Conservation (phyloP, 1,284 basidiomycete species). For the Naganishia cerealis region DNA sequence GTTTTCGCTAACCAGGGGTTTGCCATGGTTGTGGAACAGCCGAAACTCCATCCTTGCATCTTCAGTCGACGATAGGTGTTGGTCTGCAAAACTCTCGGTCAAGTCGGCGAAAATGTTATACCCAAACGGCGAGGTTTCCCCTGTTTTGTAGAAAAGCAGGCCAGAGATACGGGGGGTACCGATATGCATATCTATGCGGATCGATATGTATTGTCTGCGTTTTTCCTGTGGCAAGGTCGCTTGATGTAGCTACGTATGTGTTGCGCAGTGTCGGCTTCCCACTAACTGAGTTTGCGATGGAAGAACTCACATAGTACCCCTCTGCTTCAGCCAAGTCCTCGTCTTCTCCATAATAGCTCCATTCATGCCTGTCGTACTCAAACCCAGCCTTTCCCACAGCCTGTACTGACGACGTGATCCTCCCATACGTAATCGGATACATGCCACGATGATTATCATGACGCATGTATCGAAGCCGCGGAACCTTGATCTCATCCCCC, state of each 20-base stretch:
- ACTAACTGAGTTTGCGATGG: too few relatives aligned
- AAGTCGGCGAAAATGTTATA: conserved; percentile 20
- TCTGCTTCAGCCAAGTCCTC: conserved; percentile 16
- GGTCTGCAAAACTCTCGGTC: conserved; percentile 1
- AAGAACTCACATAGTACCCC: conserved; percentile 9
- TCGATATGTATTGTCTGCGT: conserved; percentile 1
- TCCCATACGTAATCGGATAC: neutral
- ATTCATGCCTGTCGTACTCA: conserved; percentile 10
- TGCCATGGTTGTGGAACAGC: conserved; percentile 17
- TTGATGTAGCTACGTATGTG: conserved; percentile 1
- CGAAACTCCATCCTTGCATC: conserved; percentile 16
- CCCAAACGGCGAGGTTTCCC: neutral
- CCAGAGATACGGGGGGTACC: neutral
- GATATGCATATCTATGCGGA: conserved; percentile 14
- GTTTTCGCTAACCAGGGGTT: conserved; percentile 1
- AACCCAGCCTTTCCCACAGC: conserved; percentile 1
- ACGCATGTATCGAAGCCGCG: conserved; percentile 1
- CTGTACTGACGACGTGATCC: conserved; percentile 6
- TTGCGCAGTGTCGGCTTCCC: too few relatives aligned
- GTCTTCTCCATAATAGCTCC: conserved; percentile 25
- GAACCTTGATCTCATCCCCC: neutral
- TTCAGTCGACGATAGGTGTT: conserved; percentile 3
- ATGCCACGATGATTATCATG: conserved; percentile 1
- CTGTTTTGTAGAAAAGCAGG: conserved; percentile 1
- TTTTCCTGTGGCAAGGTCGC: neutral